Base-by-base conservation (phyloP, 306 rosid genomes). In the Gynostemma pentaphyllum region DNA sequence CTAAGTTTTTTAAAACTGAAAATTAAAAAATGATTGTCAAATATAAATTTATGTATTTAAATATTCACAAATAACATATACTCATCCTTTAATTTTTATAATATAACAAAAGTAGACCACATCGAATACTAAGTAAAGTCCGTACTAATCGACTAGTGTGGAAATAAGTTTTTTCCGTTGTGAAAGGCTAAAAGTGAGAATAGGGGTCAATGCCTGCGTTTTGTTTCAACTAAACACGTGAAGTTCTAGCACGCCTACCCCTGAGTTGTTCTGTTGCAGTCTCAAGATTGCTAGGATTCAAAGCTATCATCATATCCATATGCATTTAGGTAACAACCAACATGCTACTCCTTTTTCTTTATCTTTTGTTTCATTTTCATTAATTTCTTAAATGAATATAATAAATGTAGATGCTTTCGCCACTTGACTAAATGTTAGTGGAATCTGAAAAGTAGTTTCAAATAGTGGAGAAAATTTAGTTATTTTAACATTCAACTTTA, bases 161-260 rank as follows among this genome's bases (percentile, higher is more conserved):
- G n/a, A n/a, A n/a, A n/a, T n/a, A n/a, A n/a, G n/a, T n/a, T n/a
- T n/a, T n/a, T n/a, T n/a, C n/a, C n/a, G n/a, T n/a, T n/a, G n/a
- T n/a, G n/a, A n/a, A n/a, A n/a, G n/a, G n/a, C n/a, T n/a, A n/a
- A n/a, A 49, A 36, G 30, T 13, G 29, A 59, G 11, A 36, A 37
- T 18, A 15, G 64, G 34, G 29, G 18, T 34, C 18, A 19, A 57
- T 5, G 46, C 0, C 2, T 13, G 10, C 7, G 45, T 21, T 59
- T 28, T 49, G 39, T 44, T 56, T 29, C 16, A 19, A 28, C 66
- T 56, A 2, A 23, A 12, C 53, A 68, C 66, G 29, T 67, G 77
- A 49, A 68, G 40, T 16, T 10, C 56, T 22, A 28, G 47, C 67
- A 34, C 53, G 45, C 26, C 76, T 55, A 64, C 61, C 18, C 50